A percentile compares a stretch with the other conserved stretches of the same genome.
Evolutionary conservation across 2,329 filamentous ascomycete species (phyloP).

Genomic region (Chrysosporium queenslandicum): DNA sequence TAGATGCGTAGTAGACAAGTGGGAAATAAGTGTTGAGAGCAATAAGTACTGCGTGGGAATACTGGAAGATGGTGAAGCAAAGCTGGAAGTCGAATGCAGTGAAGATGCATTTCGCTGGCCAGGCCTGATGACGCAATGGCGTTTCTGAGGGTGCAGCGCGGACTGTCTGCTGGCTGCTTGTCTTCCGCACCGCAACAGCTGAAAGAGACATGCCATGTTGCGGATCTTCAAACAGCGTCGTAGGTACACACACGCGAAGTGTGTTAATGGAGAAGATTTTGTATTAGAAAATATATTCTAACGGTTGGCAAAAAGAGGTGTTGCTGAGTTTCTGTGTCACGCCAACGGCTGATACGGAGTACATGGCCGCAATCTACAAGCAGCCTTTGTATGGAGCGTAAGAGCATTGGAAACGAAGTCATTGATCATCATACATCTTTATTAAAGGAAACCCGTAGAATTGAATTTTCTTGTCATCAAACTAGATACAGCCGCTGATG

Average conservation of each 20-base stretch:
- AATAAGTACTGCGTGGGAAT: not conserved
- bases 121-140: constrained; percentile 9
- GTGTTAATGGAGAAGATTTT: not conserved
- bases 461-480: constrained; percentile 11
- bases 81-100: not conserved
- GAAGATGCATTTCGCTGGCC: not conserved
- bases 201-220: not conserved
- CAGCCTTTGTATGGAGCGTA: too few species aligned
- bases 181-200: not conserved
- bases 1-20: not conserved
- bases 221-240: not conserved
- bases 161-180: not conserved
- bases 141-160: not conserved
- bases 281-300: not conserved
- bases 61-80: not conserved
- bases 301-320: too few species aligned
- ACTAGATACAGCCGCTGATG: constrained; percentile 12
- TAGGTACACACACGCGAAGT: not conserved
- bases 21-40: not conserved
- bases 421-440: constrained; percentile 11
- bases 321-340: too few species aligned
- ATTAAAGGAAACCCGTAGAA: constrained; percentile 9
- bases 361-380: too few species aligned
- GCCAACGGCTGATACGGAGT: too few species aligned
- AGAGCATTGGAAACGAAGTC: not conserved